These are phyloP conservation scores for Papiliotrema nemorosa DNA, from an alignment of 1,284 basidiomycete genomes.

Conservation along the genomic window DNA sequence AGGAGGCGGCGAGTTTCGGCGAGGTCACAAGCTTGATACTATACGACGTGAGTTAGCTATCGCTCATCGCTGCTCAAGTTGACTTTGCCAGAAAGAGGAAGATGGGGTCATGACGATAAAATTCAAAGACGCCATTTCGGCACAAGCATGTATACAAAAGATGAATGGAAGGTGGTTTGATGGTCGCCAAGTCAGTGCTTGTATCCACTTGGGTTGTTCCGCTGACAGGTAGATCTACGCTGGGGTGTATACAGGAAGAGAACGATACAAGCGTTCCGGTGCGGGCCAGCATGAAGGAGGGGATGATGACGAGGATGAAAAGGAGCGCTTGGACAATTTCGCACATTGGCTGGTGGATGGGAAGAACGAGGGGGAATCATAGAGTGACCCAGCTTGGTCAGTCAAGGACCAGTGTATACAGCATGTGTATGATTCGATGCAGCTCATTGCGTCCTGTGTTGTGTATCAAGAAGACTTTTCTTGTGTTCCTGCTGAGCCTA, in stretches of 20 bases:
- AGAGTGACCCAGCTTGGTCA: neutral
- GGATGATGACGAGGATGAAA: conserved; percentile 62
- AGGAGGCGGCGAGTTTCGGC: conserved; percentile 87
- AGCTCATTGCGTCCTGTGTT: neutral
- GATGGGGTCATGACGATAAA: conserved; percentile 96
- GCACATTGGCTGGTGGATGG: conserved; percentile 69
- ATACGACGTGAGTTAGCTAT: conserved; percentile 72
- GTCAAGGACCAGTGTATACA: neutral
- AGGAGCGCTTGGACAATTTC: conserved; percentile 79
- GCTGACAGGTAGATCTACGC: conserved; percentile 63
- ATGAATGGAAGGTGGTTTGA: conserved; percentile 95
- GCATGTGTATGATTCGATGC: conserved; percentile 1
- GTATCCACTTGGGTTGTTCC: neutral
- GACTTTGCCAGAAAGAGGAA: conserved; percentile 69
- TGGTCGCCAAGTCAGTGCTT: conserved; percentile 55
- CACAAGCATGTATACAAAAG: conserved; percentile 88
- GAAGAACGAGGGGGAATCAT: conserved; percentile 27
- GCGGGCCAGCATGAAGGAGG: conserved; percentile 45
- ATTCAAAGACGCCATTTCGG: conserved; percentile 81
- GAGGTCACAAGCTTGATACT: conserved; percentile 94
- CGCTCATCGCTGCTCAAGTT: neutral
- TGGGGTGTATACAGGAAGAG: conserved; percentile 71
- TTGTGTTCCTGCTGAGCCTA: no score
- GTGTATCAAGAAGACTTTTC: no score
- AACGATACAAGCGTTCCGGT: conserved; percentile 74